Conservation (phyloP, 768 basidiomycete species). For the Auriculariales sp. region DNA sequence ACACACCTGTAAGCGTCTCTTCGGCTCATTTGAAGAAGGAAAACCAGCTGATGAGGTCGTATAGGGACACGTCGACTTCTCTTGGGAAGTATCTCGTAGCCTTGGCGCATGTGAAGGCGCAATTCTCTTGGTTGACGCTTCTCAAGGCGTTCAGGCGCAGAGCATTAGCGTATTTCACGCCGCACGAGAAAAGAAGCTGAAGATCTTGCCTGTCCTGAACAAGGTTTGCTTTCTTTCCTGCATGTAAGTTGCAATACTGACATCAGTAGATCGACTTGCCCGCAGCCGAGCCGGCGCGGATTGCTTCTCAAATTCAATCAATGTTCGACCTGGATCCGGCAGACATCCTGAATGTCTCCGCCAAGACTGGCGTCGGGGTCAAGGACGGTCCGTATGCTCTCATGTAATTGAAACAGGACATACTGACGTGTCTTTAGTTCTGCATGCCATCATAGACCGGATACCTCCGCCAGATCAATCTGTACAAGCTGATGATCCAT, state of each 20-base stretch:
- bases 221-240: conserved; percentile 36
- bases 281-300: conserved; percentile 68
- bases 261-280: conserved; percentile 72
- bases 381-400: too few relatives aligned
- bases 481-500: conserved; percentile 32
- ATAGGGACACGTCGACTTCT: conserved; percentile 93
- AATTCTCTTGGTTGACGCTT: conserved; percentile 75
- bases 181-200: conserved; percentile 66
- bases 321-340: conserved; percentile 68
- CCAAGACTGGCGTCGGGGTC: conserved; percentile 84
- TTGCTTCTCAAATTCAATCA: conserved; percentile 66
- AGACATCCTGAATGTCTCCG: conserved; percentile 70
- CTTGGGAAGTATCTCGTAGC: conserved; percentile 90
- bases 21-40: background rate
- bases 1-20: conserved; percentile 56
- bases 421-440: too few relatives aligned
- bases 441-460: conserved; percentile 67
- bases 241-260: background rate
- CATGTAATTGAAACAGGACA: too few relatives aligned
- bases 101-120: conserved; percentile 91
- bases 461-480: conserved; percentile 57
- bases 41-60: background rate
- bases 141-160: conserved; percentile 95
- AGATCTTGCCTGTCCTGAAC: conserved; percentile 83
- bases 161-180: conserved; percentile 89